Base-by-base conservation (phyloP, 257 asterid species). In the Solanum chaucha region DNA sequence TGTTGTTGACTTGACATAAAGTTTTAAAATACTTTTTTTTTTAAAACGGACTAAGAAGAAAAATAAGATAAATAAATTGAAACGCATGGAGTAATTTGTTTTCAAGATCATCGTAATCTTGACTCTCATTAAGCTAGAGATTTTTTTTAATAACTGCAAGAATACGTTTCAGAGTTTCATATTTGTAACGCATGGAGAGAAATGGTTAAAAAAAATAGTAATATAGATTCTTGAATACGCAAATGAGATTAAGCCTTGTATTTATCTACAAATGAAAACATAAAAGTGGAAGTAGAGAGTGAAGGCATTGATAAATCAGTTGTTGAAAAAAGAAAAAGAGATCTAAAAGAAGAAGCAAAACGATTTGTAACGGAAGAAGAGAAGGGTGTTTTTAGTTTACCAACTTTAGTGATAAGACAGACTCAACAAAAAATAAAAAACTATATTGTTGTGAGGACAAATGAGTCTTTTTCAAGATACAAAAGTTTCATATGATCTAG, bases 331-430 rank as follows among this genome's bases (percentile, higher is more conserved):
- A 12, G 20, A 30, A 71, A 32, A 71, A 71, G 2, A 80, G 26
- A 24, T 48, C 89, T 58, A 89, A 86, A 78, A 82, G 59, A 59
- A 7, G 87, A 90, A 89, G 92, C 90, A 88, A 87, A 74, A 74
- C 84, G 90, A 87, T 88, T 90, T 91, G 93, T 83, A 91, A 88
- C 91, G 77, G 92, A 92, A 89, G 91, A 84, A 80, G 89, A 87
- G 87, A 92, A 61, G 80, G 88, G 78, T 86, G 91, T 87, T 91
- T 88, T 91, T 88, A 74, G 90, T 83, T 91, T 89, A 94, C 94
- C 96, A 90, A 94, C 98, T 84, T 87, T 84, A 93, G 85, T 84
- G 93, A 93, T 6, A 88, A 88, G 93, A 91, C 94, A 87, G 83
- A 85, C 86, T 87, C 90, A 87, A 65, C 55, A 38, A 80, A 71